These are phyloP conservation scores for Escallonia rubra DNA, from an alignment of 129 eudicot species.

Conservation along the genomic window DNA sequence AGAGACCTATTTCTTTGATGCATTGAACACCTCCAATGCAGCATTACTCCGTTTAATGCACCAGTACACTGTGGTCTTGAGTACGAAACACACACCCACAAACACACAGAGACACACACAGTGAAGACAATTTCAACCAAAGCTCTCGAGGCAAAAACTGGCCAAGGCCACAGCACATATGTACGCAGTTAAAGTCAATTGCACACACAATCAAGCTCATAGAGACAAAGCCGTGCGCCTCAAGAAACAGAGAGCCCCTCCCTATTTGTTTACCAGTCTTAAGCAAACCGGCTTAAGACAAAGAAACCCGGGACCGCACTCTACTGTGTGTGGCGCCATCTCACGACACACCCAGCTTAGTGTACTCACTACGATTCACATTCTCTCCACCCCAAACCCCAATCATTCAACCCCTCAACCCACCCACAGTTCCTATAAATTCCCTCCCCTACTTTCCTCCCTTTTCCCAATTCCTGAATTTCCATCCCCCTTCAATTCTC, in stretches of 20 bases:
- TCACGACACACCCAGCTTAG: background rate
- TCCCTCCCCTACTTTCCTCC: background rate
- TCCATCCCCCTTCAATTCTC: background rate
- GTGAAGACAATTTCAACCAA: too few relatives aligned
- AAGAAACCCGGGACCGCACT: constrained; percentile 15
- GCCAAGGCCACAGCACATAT: too few relatives aligned
- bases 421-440: constrained; percentile 26
- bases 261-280: background rate
- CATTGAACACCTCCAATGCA: too few relatives aligned
- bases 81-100: too few relatives aligned
- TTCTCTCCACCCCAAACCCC: background rate
- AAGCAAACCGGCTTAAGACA: background rate
- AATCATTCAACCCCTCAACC: background rate
- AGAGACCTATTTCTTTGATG: too few relatives aligned
- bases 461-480: background rate
- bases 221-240: background rate
- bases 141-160: too few relatives aligned
- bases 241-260: background rate
- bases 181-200: too few relatives aligned
- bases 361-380: constrained; percentile 13
- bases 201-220: too few relatives aligned
- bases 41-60: too few relatives aligned
- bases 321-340: constrained; percentile 8
- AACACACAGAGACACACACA: too few relatives aligned
- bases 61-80: too few relatives aligned